These are phyloP conservation scores for Yarrowia deformans DNA, from an alignment of 805 yeast species.

Conservation along the genomic window DNA sequence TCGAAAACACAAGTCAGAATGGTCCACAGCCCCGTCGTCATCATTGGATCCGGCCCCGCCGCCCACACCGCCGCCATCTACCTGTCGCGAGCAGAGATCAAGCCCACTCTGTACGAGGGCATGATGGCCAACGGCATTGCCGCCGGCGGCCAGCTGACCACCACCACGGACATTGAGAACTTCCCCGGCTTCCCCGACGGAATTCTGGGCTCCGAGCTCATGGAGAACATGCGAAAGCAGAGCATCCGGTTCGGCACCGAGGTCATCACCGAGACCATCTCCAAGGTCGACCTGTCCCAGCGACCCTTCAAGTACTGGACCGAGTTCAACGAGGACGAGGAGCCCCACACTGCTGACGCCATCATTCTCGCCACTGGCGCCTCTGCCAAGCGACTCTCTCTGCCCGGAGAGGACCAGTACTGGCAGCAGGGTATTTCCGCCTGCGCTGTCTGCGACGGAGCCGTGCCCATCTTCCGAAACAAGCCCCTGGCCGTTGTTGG, in stretches of 20 bases:
- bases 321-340: conserved; percentile 91
- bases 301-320: conserved; percentile 97
- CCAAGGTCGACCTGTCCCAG: conserved; percentile 86
- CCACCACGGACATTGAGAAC: conserved; percentile 98
- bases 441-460: conserved; percentile 99
- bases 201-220: conserved; percentile 81
- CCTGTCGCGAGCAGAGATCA: conserved; percentile 93
- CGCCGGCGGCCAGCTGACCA: conserved; percentile 98
- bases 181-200: conserved; percentile 99
- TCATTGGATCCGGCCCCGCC: conserved; percentile 94
- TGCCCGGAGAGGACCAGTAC: conserved; percentile 97
- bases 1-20: conserved; percentile 41
- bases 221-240: conserved; percentile 95
- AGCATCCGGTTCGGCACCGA: conserved; percentile 88
- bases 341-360: conserved; percentile 91
- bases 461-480: conserved; percentile 98
- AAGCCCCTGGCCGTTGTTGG: conserved; percentile 98
- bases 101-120: conserved; percentile 94
- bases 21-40: conserved; percentile 50
- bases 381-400: conserved; percentile 88
- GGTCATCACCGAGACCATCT: conserved; percentile 91
- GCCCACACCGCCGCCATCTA: conserved; percentile 99
- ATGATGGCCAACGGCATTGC: conserved; percentile 97
- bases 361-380: conserved; percentile 97
- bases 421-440: conserved; percentile 99